Percentiles rank a stretch among this genome's conserved stretches.
Conservation (phyloP, 495 filamentous ascomycete genomes). For the Choiromyces venosus region DNA sequence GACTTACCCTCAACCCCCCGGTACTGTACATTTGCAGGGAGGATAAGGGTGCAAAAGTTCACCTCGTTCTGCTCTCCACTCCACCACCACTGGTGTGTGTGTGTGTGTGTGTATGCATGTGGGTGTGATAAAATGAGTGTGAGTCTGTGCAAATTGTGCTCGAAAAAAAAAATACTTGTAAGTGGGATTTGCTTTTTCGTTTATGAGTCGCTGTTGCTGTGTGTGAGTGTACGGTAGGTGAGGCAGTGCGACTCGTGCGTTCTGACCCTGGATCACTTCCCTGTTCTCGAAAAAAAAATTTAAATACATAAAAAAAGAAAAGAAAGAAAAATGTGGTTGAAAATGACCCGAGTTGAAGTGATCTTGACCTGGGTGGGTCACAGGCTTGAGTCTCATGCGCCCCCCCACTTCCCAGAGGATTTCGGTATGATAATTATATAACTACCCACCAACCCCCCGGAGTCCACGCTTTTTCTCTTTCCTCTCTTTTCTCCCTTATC, state of each 20-base stretch:
- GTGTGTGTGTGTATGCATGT: neutral
- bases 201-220: neutral
- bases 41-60: neutral
- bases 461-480: constrained; percentile 16
- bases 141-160: neutral
- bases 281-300: no score
- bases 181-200: neutral
- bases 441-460: constrained; percentile 18
- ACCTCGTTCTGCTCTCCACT: neutral
- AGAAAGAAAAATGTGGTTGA: no score
- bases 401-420: no score
- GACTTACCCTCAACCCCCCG: no score
- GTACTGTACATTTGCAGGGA: neutral
- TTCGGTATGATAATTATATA: no score
- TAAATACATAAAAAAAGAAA: no score
- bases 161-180: neutral
- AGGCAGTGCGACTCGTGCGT: no score
- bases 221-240: no score
- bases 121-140: neutral
- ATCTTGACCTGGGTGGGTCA: neutral
- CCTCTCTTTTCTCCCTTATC: constrained; percentile 9
- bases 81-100: neutral
- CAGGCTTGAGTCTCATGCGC: no score
- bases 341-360: neutral
- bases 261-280: no score